A percentile compares a stretch with the other conserved stretches of the same genome.
These are phyloP conservation scores for Ceratocystis ficicola DNA, from an alignment of 2,329 filamentous ascomycete genomes.

Conservation along the genomic window DNA sequence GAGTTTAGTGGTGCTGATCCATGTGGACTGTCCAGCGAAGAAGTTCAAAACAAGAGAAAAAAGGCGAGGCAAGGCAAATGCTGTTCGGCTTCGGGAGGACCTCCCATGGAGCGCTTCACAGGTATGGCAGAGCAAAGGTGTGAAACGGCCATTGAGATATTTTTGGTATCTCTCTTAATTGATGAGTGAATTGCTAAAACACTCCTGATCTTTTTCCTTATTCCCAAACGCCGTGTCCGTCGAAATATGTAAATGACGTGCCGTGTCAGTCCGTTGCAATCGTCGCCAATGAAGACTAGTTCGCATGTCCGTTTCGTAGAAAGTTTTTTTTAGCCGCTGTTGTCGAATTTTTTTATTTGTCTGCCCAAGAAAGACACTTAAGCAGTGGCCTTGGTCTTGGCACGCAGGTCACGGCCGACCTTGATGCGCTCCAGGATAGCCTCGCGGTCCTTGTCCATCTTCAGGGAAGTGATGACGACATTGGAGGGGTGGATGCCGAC, in stretches of 20 bases:
- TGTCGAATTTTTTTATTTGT: slow-evolving; percentile 16
- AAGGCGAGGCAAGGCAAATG: background rate
- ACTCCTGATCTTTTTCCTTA: slow-evolving; percentile 15
- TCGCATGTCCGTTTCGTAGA: slow-evolving; percentile 17
- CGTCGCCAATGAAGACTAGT: slow-evolving; percentile 9
- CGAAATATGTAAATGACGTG: slow-evolving; percentile 7
- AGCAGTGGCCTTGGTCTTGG: slow-evolving; percentile 54
- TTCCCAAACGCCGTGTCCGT: slow-evolving; percentile 25
- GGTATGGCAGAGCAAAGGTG: slow-evolving; percentile 34
- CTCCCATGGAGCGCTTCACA: slow-evolving; percentile 68
- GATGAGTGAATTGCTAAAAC: slow-evolving; percentile 21
- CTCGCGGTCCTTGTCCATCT: slow-evolving; percentile 93
- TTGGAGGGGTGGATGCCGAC: slow-evolving; percentile 93
- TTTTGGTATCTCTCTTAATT: slow-evolving; percentile 33
- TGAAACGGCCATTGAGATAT: slow-evolving; percentile 63
- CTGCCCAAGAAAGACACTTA: slow-evolving; percentile 15
- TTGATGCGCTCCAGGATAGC: slow-evolving; percentile 76
- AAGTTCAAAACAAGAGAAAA: slow-evolving; percentile 11
- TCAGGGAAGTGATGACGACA: slow-evolving; percentile 96
- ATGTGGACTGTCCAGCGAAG: background rate
- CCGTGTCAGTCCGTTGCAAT: slow-evolving; percentile 14
- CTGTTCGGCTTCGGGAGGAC: slow-evolving; percentile 50
- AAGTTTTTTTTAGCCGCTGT: slow-evolving; percentile 14
- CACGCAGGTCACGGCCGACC: slow-evolving; percentile 61
- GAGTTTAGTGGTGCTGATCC: background rate